Conservation (phyloP, 1,284 basidiomycete genomes). For the Ceratobasidium sp. region DNA sequence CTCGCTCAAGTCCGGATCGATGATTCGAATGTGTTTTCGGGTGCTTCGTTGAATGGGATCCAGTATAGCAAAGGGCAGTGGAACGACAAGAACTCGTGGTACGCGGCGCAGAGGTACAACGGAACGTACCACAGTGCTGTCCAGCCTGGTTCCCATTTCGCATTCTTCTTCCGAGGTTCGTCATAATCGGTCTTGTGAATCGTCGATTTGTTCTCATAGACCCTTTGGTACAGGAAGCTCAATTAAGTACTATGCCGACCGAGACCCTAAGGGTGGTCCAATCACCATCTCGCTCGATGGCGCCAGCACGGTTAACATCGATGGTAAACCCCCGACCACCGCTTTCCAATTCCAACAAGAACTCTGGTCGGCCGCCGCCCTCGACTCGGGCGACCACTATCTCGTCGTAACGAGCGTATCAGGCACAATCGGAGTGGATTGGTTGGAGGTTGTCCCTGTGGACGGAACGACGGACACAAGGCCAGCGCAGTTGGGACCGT, state of each 20-base stretch:
- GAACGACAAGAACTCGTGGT: background rate
- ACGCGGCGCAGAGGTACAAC: background rate
- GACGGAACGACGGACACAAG: too few species aligned
- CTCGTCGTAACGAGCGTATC: background rate
- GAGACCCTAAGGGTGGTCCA: background rate
- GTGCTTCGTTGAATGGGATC: background rate
- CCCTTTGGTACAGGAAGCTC: background rate
- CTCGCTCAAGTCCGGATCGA: background rate
- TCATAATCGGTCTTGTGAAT: background rate
- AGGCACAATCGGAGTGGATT: background rate
- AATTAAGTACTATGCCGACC: background rate
- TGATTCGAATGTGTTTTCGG: background rate
- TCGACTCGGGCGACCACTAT: background rate
- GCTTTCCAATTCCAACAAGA: background rate
- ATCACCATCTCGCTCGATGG: slow-evolving; percentile 9
- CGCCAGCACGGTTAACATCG: background rate
- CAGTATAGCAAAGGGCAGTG: background rate
- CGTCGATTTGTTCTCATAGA: too few species aligned
- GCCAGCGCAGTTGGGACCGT: background rate
- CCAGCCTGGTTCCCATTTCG: background rate
- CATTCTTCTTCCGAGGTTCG: background rate
- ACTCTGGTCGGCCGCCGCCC: background rate
- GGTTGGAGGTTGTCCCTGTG: background rate
- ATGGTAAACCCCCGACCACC: background rate
- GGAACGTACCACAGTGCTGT: background rate